These are phyloP conservation scores for Davidsoniella eucalypti DNA, from an alignment of 2,329 filamentous ascomycete genomes.

Conservation along the genomic window DNA sequence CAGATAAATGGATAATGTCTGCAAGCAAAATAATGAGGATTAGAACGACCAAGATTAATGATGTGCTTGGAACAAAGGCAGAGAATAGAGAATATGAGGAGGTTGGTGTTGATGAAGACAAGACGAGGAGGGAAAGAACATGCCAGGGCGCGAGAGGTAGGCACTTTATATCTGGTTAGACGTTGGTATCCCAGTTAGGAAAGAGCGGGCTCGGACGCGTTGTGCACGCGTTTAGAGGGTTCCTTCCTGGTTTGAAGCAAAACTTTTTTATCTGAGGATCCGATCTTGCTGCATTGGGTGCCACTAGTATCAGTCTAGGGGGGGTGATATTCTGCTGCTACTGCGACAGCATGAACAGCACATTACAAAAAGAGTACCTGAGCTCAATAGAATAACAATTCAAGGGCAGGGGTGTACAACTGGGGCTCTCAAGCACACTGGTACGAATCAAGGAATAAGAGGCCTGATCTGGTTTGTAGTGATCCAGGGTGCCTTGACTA, in stretches of 20 bases:
- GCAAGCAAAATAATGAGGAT: neutral
- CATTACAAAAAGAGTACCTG: too few relatives aligned
- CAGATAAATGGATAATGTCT: neutral
- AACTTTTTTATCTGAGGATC: too few relatives aligned
- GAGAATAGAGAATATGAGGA: neutral
- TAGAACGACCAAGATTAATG: neutral
- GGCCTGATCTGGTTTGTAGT: too few relatives aligned
- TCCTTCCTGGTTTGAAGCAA: neutral
- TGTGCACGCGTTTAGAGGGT: slow-evolving; percentile 3
- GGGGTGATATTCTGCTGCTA: too few relatives aligned
- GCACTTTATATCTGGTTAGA: neutral
- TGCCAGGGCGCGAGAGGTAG: neutral
- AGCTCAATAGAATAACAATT: too few relatives aligned
- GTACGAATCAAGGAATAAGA: too few relatives aligned
- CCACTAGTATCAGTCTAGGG: too few relatives aligned
- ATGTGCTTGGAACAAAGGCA: neutral
- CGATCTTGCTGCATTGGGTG: too few relatives aligned
- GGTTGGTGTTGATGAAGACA: neutral
- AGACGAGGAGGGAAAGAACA: neutral
- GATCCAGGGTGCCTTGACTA: too few relatives aligned
- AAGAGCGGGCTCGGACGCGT: neutral
- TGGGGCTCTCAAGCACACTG: too few relatives aligned
- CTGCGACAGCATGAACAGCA: too few relatives aligned
- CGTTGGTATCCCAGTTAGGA: neutral
- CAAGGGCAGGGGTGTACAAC: too few relatives aligned